Evolutionary conservation across 1,284 basidiomycete genomes (phyloP).

Genomic region (Apiotrichum akiyoshidainum): DNA sequence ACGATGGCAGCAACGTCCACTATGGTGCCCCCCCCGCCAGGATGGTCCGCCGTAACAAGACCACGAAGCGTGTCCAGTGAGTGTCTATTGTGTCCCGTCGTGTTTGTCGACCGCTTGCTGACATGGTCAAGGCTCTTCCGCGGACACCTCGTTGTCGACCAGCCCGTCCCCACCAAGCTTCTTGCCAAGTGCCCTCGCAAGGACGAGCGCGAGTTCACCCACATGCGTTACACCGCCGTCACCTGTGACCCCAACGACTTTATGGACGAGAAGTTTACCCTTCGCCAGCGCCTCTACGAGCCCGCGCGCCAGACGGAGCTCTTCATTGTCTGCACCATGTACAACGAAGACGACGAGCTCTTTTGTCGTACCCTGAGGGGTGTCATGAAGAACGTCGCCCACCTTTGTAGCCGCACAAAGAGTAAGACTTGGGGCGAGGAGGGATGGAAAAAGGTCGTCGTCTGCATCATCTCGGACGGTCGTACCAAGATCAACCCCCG

Average conservation of each 20-base stretch:
- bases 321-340: conserved; percentile 71
- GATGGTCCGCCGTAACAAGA: conserved; percentile 81
- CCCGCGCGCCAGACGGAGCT: conserved; percentile 72
- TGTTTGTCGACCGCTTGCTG: neutral
- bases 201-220: conserved; percentile 83
- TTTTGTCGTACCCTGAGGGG: conserved; percentile 88
- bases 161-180: conserved; percentile 77
- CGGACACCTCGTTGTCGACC: conserved; percentile 85
- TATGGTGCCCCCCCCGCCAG: conserved; percentile 84
- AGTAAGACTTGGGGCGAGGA: conserved; percentile 94
- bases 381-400: conserved; percentile 72
- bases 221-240: conserved; percentile 91
- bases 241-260: conserved; percentile 92
- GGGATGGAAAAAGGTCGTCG: conserved; percentile 88
- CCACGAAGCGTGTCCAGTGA: conserved; percentile 79
- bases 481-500: conserved; percentile 79
- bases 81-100: conserved; percentile 30
- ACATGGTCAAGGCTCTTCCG: conserved; percentile 65
- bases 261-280: conserved; percentile 68
- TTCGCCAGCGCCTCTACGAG: conserved; percentile 76
- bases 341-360: conserved; percentile 70
- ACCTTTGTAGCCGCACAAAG: conserved; percentile 44
- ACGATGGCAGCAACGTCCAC: conserved; percentile 49
- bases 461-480: conserved; percentile 68
- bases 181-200: conserved; percentile 71